A percentile compares a stretch with the other conserved stretches of the same genome.
Conservation (phyloP, 2,329 filamentous ascomycete species). For the Penicillium sp. region DNA sequence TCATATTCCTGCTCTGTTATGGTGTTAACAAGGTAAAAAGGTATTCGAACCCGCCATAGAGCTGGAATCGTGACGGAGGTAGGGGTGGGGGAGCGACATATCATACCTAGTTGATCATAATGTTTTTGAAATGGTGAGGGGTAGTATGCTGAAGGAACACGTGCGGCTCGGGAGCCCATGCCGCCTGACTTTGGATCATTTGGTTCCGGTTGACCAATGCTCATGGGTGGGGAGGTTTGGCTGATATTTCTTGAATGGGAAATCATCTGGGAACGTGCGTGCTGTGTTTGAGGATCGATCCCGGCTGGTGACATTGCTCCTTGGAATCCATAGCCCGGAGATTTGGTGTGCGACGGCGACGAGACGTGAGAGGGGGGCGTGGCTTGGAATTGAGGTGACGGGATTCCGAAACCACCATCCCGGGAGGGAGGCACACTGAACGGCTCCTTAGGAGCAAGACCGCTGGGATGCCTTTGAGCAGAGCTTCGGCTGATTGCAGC, state of each 20-base stretch:
- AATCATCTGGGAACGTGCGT: constrained; percentile 55
- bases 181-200: constrained; percentile 40
- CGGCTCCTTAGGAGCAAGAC: constrained; percentile 71
- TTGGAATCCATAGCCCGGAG: constrained; percentile 65
- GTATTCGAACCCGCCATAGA: not conserved
- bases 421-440: constrained; percentile 56
- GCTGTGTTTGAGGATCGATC: constrained; percentile 54
- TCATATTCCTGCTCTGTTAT: constrained; percentile 95
- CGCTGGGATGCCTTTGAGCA: constrained; percentile 72
- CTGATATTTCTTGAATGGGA: constrained; percentile 42
- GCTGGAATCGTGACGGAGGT: not conserved
- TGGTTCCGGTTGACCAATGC: constrained; percentile 43
- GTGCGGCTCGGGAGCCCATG: constrained; percentile 34
- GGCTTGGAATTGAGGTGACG: constrained; percentile 76
- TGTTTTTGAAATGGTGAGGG: constrained; percentile 90
- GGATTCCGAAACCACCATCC: constrained; percentile 45
- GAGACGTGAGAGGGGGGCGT: constrained; percentile 80
- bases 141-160: constrained; percentile 67
- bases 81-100: constrained; percentile 47
- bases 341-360: constrained; percentile 67
- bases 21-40: constrained; percentile 16
- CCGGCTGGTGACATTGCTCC: constrained; percentile 66
- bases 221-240: constrained; percentile 41
- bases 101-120: constrained; percentile 94
- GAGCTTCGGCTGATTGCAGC: constrained; percentile 79